Conservation (phyloP, 2,329 filamentous ascomycete genomes). For the Fusarium sambucinum region DNA sequence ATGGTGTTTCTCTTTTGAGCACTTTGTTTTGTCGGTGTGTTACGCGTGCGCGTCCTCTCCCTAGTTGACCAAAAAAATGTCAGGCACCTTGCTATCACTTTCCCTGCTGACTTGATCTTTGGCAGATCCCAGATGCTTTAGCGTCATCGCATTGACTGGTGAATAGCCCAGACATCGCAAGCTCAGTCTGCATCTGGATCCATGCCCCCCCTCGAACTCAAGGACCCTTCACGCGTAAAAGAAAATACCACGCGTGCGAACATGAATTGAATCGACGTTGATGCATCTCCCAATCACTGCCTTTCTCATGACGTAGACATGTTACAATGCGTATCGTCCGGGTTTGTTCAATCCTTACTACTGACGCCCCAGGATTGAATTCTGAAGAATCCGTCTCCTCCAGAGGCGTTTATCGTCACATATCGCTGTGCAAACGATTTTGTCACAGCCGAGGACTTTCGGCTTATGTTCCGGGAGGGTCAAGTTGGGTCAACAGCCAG, state of each 20-base stretch:
- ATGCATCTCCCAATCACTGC: not conserved
- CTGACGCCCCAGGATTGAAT: not conserved
- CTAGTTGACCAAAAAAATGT: constrained; percentile 28
- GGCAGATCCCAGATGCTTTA: constrained; percentile 39
- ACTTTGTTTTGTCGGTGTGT: constrained; percentile 54
- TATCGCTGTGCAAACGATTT: constrained; percentile 27
- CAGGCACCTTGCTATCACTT: constrained; percentile 32
- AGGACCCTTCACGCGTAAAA: constrained; percentile 30
- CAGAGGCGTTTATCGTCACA: constrained; percentile 9
- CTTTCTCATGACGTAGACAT: not conserved
- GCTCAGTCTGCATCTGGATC: constrained; percentile 44
- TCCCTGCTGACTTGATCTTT: constrained; percentile 43
- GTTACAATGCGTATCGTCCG: not conserved
- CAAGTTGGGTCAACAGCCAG: constrained; percentile 45
- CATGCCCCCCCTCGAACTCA: constrained; percentile 37
- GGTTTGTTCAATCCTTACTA: not conserved
- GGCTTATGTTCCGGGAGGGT: constrained; percentile 44
- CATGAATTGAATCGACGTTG: not conserved
- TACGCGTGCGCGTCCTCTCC: constrained; percentile 50
- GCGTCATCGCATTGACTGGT: constrained; percentile 39
- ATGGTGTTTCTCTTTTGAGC: constrained; percentile 45
- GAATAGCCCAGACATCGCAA: constrained; percentile 38
- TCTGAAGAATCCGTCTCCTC: constrained; percentile 10
- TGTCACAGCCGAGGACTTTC: constrained; percentile 34
- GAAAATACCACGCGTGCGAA: constrained; percentile 25